Evolutionary conservation across 2,329 filamentous ascomycete species (phyloP), one percentile per base, ranked within the genome.

Genomic region (Colletotrichum acutatum): DNA sequence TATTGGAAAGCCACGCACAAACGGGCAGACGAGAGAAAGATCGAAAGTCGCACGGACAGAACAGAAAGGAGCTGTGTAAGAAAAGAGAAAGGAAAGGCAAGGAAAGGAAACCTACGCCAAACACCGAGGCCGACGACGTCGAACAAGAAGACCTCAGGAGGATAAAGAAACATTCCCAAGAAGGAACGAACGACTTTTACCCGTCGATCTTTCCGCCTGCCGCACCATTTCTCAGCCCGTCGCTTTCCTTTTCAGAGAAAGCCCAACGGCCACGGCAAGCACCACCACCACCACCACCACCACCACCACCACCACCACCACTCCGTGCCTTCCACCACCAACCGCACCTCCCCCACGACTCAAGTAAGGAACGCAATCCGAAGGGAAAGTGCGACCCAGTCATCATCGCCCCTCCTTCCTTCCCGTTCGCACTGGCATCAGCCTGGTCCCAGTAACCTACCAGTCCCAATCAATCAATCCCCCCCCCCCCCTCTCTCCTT

Each of bases 381-480:
- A 72, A 72, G 60, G 63, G 71, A 66, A 71, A 71, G 71, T 61
- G 52, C 60, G 61, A 65, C 54, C 61, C 49, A 53, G 70, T 71
- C 71, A 71, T 72, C 56, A 61, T 56, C 56, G 66, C 71, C 66
- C 60, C 66, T 70, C 66, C 32, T 34, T 65, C 56, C 60, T 70
- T 70, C 70, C 66, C 56, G 60, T 71, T 49, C 56, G 59, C 70
- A 69, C 70, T 59, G 59, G 58, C 66, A 72, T 72, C 66, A 72
- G 69, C 30, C 66, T 22, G 57, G 69, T 54, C 66, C 66, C n/a
- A 19, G 46, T 53, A 16, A 42, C 37, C 37, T 42, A 30, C n/a
- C 30, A 54, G 46, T 63, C 61, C 32, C 60, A 61, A 61, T 26
- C 58, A 61, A 53, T 24, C 24, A 42, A 42, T 42, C 4, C 4